Evolutionary conservation across 495 filamentous ascomycete species (phyloP).

Genomic region (Penicillium alfredii): DNA sequence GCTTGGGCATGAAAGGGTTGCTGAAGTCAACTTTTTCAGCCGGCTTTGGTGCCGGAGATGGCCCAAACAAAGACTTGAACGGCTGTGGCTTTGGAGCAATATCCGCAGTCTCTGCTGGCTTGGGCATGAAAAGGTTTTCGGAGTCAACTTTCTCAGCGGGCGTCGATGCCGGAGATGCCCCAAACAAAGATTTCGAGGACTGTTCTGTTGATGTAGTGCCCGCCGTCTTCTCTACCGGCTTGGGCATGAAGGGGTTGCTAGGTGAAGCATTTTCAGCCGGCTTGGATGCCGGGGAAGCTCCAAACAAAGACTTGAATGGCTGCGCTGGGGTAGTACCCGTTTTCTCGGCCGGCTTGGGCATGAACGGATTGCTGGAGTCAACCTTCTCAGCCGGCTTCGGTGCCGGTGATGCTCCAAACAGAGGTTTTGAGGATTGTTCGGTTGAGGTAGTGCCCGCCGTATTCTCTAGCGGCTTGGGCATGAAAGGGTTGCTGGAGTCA

Average conservation of each 20-base stretch:
- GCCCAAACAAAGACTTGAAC: not conserved
- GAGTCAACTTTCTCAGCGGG: not conserved
- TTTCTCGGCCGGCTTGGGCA: slow-evolving; percentile 7
- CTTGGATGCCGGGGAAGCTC: not conserved
- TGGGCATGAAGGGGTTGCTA: slow-evolving; percentile 8
- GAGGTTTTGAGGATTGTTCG: not conserved
- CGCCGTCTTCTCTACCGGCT: not conserved
- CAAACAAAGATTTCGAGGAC: slow-evolving; percentile 4
- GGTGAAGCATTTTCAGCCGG: not conserved
- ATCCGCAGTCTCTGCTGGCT: slow-evolving; percentile 9
- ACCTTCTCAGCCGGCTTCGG: slow-evolving; percentile 3
- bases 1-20: slow-evolving; percentile 8
- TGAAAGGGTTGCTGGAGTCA: too few species aligned
- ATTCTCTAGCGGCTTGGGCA: slow-evolving; percentile 3
- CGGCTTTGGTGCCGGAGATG: not conserved
- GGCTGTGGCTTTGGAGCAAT: too few species aligned
- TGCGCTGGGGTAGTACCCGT: too few species aligned
- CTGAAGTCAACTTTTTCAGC: not conserved
- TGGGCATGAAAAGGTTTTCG: slow-evolving; percentile 1
- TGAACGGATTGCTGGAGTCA: not conserved
- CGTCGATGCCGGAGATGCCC: slow-evolving; percentile 2
- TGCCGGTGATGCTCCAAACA: slow-evolving; percentile 6
- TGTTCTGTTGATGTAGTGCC: too few species aligned
- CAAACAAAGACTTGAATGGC: not conserved
- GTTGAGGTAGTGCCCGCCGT: not conserved